A percentile compares a stretch with the other conserved stretches of the same genome.
Conservation (phyloP, 371 early-diverging fungal genomes). For the Apophysomyces sp. region DNA sequence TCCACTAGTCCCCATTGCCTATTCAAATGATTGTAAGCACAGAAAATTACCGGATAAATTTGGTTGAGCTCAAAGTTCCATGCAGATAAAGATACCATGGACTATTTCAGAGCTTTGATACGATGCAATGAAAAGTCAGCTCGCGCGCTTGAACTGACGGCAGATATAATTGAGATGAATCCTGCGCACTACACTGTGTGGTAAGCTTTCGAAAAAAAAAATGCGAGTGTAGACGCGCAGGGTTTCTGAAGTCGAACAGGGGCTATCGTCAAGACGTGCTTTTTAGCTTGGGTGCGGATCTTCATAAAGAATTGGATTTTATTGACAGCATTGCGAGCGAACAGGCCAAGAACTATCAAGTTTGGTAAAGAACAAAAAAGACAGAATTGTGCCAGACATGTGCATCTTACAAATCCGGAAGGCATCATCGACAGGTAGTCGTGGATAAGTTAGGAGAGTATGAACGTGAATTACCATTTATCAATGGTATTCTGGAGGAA, state of each 20-base stretch:
- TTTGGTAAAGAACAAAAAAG: slow-evolving; percentile 67
- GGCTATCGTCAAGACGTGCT: slow-evolving; percentile 84
- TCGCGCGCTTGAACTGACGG: slow-evolving; percentile 81
- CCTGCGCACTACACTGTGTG: slow-evolving; percentile 96
- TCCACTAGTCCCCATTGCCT: slow-evolving; percentile 90
- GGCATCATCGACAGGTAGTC: slow-evolving; percentile 90
- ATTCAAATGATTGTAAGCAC: slow-evolving; percentile 74
- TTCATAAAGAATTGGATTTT: slow-evolving; percentile 75
- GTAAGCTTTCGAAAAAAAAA: slow-evolving; percentile 60
- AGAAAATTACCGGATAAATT: background rate
- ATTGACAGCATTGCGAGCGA: slow-evolving; percentile 67
- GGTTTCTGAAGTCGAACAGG: too few relatives aligned
- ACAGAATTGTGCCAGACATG: background rate
- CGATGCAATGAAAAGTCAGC: slow-evolving; percentile 67
- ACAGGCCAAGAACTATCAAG: slow-evolving; percentile 93
- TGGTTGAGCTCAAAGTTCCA: background rate
- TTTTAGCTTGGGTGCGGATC: slow-evolving; percentile 59
- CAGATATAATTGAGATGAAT: slow-evolving; percentile 78
- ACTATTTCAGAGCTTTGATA: slow-evolving; percentile 85
- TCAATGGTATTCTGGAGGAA: slow-evolving; percentile 65
- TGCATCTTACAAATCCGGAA: slow-evolving; percentile 11
- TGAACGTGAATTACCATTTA: slow-evolving; percentile 65
- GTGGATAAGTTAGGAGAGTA: slow-evolving; percentile 61
- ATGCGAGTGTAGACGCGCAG: too few relatives aligned
- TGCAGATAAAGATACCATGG: slow-evolving; percentile 80